Base-by-base conservation (phyloP, 129 eudicot species). In the Saposhnikovia divaricata region DNA sequence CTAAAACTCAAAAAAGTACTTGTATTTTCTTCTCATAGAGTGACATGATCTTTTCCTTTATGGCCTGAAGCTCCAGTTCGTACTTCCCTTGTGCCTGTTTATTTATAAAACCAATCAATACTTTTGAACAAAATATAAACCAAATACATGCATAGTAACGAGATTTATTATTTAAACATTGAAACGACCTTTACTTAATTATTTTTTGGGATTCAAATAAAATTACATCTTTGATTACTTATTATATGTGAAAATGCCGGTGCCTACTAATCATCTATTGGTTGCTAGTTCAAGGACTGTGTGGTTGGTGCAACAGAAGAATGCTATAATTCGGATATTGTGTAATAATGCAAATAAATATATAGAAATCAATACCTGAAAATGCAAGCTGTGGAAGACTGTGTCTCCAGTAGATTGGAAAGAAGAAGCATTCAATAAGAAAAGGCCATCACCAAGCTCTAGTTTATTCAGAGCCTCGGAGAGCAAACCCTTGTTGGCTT, bases 381-480 rank as follows among this genome's bases (percentile, higher is more conserved):
- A 73, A 85, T 87, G 91, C 2, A 89, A 55, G 72, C 71, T 85
- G 80, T 75, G 66, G 78, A 89, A 81, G 63, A 78, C 59, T 47
- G 48, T 81, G 9, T 79, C 84, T 16, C 80, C 82, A 37, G 19
- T 10, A 27, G 88, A 83, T 59, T 81, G 77, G 40, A 81, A 87
- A 47, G 88, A 80, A 4, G 89, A 81, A 4, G 79, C 85, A 81
- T 90, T 81, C 9, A 84, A 50, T 48, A 90, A 74, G 57, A 77
- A n/a, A 78, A 87, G 61, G 6, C 85, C 88, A 47, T 85, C 85
- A 39, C 83, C 83, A 15, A 86, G 83, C 53, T 88, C 91, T 28
- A 86, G 51, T 46, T 78, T 63, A n/a, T 70, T 72, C 27, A 90
- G 68, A 44, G 79, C 87, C 66, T 81, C 68, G 4, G 81, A 74